Evolutionary conservation across 2,329 filamentous ascomycete species (phyloP).

Genomic region (Beauveria sp.): DNA sequence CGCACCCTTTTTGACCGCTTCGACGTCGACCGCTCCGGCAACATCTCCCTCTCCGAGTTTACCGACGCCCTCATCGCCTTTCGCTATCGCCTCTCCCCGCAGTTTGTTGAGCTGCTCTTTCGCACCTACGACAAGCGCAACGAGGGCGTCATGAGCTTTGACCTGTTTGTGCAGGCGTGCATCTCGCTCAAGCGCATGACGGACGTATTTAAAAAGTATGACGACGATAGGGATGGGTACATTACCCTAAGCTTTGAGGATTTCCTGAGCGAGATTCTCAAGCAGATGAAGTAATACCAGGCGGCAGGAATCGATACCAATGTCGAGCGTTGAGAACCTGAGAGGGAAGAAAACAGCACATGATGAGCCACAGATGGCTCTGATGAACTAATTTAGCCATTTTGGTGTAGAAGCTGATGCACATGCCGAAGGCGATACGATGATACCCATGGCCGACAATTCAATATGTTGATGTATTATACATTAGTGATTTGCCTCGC

Average conservation of each 20-base stretch:
- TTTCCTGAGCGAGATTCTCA: conserved; percentile 62
- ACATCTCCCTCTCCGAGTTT: conserved; percentile 81
- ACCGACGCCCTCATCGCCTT: conserved; percentile 85
- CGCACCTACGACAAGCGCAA: conserved; percentile 75
- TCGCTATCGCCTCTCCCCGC: conserved; percentile 78
- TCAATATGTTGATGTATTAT: background rate
- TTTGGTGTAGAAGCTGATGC: background rate
- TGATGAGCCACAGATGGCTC: background rate
- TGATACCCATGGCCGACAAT: conserved; percentile 8
- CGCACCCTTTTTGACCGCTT: conserved; percentile 91
- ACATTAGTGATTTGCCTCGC: too few relatives aligned
- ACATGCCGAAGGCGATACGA: background rate
- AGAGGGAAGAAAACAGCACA: too few relatives aligned
- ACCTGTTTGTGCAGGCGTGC: conserved; percentile 95
- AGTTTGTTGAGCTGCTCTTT: conserved; percentile 81
- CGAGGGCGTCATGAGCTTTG: conserved; percentile 74
- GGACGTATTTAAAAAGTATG: conserved; percentile 98
- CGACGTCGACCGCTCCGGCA: conserved; percentile 78
- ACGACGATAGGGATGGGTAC: conserved; percentile 92
- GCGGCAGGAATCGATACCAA: background rate
- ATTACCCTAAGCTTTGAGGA: conserved; percentile 78
- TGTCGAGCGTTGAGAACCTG: too few relatives aligned
- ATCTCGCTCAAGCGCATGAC: conserved; percentile 98
- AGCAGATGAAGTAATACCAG: conserved; percentile 45
- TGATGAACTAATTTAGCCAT: background rate